Evolutionary conservation across 148 eudicot species (phyloP).

Genomic region (Amaranthus cruentus): DNA sequence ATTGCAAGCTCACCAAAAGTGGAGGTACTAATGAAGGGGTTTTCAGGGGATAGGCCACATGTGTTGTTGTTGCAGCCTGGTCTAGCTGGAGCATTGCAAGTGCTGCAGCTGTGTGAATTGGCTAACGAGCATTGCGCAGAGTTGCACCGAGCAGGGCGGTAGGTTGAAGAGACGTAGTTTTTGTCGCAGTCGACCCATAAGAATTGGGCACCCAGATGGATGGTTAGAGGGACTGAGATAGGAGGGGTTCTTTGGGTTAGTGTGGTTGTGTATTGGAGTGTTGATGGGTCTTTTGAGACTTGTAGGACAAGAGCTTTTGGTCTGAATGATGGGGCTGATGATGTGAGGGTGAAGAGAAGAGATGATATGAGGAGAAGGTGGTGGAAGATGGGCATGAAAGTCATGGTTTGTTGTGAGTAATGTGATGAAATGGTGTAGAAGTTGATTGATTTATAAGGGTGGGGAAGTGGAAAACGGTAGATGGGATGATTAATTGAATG

Average conservation of each 20-base stretch:
- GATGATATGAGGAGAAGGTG: neutral
- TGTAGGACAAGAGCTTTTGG: constrained; percentile 18
- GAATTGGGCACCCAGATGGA: constrained; percentile 7
- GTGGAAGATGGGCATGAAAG: neutral
- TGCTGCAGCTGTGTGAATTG: constrained; percentile 11
- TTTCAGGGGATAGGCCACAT: constrained; percentile 22
- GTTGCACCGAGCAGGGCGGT: neutral
- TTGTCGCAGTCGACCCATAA: constrained; percentile 13
- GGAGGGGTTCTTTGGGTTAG: constrained; percentile 20
- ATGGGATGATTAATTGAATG: too few relatives aligned
- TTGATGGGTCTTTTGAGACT: constrained; percentile 11
- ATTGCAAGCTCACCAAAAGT: constrained; percentile 37
- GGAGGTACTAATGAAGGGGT: constrained; percentile 16
- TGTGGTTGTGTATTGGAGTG: constrained; percentile 21
- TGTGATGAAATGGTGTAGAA: too few relatives aligned
- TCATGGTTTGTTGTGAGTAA: neutral
- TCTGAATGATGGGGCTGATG: neutral
- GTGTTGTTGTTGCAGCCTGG: constrained; percentile 29
- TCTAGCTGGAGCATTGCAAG: neutral
- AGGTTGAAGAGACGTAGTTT: constrained; percentile 7
- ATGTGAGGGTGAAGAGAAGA: constrained; percentile 9
- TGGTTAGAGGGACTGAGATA: neutral
- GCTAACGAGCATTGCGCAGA: constrained; percentile 13
- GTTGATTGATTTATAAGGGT: too few relatives aligned
- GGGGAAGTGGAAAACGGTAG: too few relatives aligned